Evolutionary conservation across 2,329 filamentous ascomycete species (phyloP).

Genomic region (Diplocarpon mali): DNA sequence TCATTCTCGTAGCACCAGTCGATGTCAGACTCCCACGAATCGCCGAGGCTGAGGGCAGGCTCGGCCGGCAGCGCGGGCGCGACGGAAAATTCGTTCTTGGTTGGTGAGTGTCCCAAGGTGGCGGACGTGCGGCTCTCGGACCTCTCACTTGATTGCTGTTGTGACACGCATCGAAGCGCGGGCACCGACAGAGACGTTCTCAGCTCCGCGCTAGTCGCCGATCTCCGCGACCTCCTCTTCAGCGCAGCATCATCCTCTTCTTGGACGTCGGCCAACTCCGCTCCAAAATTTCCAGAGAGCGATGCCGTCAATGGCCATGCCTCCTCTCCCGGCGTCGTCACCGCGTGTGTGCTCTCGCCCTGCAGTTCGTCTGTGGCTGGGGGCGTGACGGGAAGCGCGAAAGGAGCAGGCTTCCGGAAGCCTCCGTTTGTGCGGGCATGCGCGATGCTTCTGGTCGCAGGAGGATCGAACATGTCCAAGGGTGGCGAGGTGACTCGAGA

Average conservation of each 20-base stretch:
- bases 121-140: conserved; percentile 13
- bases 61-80: conserved; percentile 6
- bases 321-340: conserved; percentile 33
- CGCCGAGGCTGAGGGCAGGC: conserved; percentile 13
- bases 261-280: conserved; percentile 45
- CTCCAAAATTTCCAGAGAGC: conserved; percentile 14
- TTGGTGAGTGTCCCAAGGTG: conserved; percentile 11
- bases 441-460: conserved; percentile 29
- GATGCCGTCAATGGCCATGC: conserved; percentile 34
- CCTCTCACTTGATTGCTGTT: conserved; percentile 30
- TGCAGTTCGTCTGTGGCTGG: conserved; percentile 23
- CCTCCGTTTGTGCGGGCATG: conserved; percentile 36
- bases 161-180: conserved; percentile 30
- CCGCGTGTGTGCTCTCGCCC: conserved; percentile 28
- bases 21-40: conserved; percentile 57
- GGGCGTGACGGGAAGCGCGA: conserved; percentile 21
- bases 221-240: conserved; percentile 17
- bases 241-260: conserved; percentile 42
- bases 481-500: conserved; percentile 38
- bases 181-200: conserved; percentile 24
- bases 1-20: conserved; percentile 63
- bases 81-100: neutral
- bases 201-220: conserved; percentile 20
- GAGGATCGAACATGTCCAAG: conserved; percentile 34
- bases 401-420: conserved; percentile 36